Percentiles rank a stretch among this genome's conserved stretches.
Evolutionary conservation across 2,329 filamentous ascomycete species (phyloP).

Genomic region (Paecilomyces niveus): DNA sequence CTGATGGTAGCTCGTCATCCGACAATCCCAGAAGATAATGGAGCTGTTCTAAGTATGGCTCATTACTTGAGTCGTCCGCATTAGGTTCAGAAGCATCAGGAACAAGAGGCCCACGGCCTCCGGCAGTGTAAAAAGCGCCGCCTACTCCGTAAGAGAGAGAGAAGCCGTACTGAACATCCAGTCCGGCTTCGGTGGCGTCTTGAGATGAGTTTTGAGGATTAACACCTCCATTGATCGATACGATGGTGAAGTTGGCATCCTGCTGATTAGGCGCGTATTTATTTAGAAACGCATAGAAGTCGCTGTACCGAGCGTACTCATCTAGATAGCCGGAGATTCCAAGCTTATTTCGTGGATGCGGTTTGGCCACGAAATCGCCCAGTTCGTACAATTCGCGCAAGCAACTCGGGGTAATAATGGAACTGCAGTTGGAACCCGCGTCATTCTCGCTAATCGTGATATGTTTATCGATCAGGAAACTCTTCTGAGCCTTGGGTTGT

Average conservation of each 20-base stretch:
- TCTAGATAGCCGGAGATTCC: conserved; percentile 45
- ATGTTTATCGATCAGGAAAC: conserved; percentile 20
- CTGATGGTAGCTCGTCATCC: conserved; percentile 51
- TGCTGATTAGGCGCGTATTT: conserved; percentile 47
- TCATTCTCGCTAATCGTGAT: conserved; percentile 10
- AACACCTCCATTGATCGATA: conserved; percentile 50
- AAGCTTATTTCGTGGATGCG: conserved; percentile 31
- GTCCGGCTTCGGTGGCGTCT: conserved; percentile 52
- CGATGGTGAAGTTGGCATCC: conserved; percentile 50
- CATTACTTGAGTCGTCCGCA: conserved; percentile 45
- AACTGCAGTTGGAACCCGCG: conserved; percentile 28
- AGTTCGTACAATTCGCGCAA: conserved; percentile 45
- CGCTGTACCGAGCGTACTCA: conserved; percentile 45
- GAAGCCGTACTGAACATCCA: conserved; percentile 57
- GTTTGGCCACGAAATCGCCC: conserved; percentile 31
- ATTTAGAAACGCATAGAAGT: conserved; percentile 51
- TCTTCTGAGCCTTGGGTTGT: conserved; percentile 38
- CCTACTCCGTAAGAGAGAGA: conserved; percentile 49
- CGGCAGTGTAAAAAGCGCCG: conserved; percentile 54
- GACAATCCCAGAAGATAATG: conserved; percentile 51
- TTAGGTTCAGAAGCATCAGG: conserved; percentile 41
- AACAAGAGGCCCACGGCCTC: conserved; percentile 46
- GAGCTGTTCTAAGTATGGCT: conserved; percentile 61
- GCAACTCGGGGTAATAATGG: conserved; percentile 41
- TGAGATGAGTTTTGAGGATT: conserved; percentile 40